Base-by-base conservation (phyloP, 2,329 filamentous ascomycete species). In the Colletotrichum tamarilloi region DNA sequence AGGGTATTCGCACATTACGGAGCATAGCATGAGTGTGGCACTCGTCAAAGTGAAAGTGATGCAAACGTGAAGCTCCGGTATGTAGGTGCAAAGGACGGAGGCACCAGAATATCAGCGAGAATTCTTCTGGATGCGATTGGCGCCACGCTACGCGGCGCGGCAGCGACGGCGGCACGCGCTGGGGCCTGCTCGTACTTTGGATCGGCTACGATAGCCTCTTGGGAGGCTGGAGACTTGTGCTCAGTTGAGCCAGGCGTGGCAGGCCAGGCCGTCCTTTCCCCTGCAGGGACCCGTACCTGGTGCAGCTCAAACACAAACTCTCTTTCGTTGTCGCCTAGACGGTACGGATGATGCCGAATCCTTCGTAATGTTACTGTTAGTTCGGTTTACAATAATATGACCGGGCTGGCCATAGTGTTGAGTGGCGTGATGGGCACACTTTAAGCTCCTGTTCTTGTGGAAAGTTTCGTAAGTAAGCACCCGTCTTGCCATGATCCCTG, bases 181-280 rank as follows among this genome's bases (percentile, higher is more conserved):
- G n/a, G 58, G 52, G 14, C 46, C 49, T 42, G 56, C 62, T 62
- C 32, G 42, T 62, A 56, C 42, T 49, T 56, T n/a, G 26, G 46
- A 55, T 58, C 46, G 60, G 60, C 56, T 69, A 28, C n/a, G 62
- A 59, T 60, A 42, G 68, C 55, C 32, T 66, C 24, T 60, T 28
- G 32, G 62, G 62, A 46, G 38, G 59, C 24, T 60, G 16, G 32
- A 42, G 62, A 46, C 24, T 60, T 28, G 32, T 35, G 62, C 32
- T 53, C 52, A 52, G 12, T 24, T 11, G 7, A 62, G 46, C 42
- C 19, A n/a, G 42, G 46, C 12, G 49, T 24, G 53, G 38, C 28
- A 22, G 26, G 53, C 38, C 32, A n/a, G 9, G 6, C 16, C 49
- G n/a, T 67, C 62, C 38, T 42, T n/a, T 55, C 16, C 58, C 58